Evolutionary conservation across 1,284 basidiomycete species (phyloP), one percentile per base, ranked within the genome.

Genomic region (Cryptococcus jaspeensis): DNA sequence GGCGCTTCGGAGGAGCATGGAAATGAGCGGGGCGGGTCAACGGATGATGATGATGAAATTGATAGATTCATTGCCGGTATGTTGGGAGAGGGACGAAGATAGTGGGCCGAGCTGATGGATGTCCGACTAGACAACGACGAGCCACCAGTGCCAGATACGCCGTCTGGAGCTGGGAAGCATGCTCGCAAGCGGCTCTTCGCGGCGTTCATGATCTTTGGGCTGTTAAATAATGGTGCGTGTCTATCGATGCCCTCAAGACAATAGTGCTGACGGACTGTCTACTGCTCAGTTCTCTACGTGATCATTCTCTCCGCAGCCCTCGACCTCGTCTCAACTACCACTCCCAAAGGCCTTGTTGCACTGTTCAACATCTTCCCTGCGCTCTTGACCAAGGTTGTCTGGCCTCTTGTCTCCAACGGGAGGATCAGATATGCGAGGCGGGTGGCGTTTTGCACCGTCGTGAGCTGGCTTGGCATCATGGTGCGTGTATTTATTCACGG

Each of bases 231-330:
- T 58, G 74, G 74, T 73, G 38, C 36, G 64, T 56, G 18, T 20
- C 18, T n/a, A n/a, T 40, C 13, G 25, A 11, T 23, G 5, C 13
- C 11, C 18, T 39, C 25, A 16, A 16, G 4, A 5, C 41, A 20
- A 16, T 23, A n/a, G 20, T 20, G 38, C 18, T 39, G 49, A 22
- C 40, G 18, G 40, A 32, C 20, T 4, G 23, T 52, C 2, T 35
- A 12, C 32, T 37, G 23, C 18, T 45, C 64, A 92, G 90, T 93
- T 11, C 81, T 92, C 56, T 96, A 98, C 75, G 94, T 98, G 37
- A 90, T 99, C 64, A 97, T 98, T 62, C 84, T 98, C 23, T 95
- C 92, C 1, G 95, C 95, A 5, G 95, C 95, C 0, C 81, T 97
- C 15, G 95, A 99, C 74, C 83, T 99, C 4, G 92, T 98, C 0